Conservation (phyloP, 768 basidiomycete genomes). For the Baorangia bicolor region DNA sequence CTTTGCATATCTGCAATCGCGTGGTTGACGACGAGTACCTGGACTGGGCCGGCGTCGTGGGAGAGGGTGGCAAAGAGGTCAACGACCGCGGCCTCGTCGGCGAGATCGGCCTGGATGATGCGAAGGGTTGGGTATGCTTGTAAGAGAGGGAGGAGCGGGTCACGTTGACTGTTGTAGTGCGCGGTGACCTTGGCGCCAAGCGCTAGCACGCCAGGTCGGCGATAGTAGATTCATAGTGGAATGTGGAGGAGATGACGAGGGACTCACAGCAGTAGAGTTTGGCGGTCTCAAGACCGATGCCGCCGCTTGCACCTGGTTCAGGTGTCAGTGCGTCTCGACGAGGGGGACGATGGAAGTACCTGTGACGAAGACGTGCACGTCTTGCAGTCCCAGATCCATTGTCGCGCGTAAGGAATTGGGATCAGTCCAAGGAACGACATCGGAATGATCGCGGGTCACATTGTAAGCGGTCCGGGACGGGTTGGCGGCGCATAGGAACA, state of each 20-base stretch:
- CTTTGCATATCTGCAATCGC: slow-evolving; percentile 44
- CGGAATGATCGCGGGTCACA: too few species aligned
- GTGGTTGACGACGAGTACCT: slow-evolving; percentile 63
- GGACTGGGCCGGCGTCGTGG: slow-evolving; percentile 41
- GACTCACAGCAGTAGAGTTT: slow-evolving; percentile 52
- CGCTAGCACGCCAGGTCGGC: slow-evolving; percentile 39
- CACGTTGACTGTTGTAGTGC: slow-evolving; percentile 56
- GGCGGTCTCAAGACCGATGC: slow-evolving; percentile 63
- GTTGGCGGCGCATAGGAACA: too few species aligned
- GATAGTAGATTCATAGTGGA: neutral
- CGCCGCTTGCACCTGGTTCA: slow-evolving; percentile 63
- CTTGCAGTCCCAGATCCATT: slow-evolving; percentile 57
- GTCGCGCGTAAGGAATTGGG: too few species aligned
- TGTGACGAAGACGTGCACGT: slow-evolving; percentile 65
- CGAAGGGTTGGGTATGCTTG: slow-evolving; percentile 34
- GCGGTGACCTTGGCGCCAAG: slow-evolving; percentile 69
- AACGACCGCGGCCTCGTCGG: slow-evolving; percentile 49
- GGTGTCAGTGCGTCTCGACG: neutral
- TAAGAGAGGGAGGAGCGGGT: slow-evolving; percentile 41
- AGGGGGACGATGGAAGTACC: slow-evolving; percentile 33
- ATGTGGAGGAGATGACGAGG: neutral
- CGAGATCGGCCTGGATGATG: slow-evolving; percentile 53
- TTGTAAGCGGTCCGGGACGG: too few species aligned
- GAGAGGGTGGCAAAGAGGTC: slow-evolving; percentile 44
- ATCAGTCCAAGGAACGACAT: too few species aligned